phyloP scores from a whole-genome alignment of 345 rosid species.

The Turritis glabra region DNA sequence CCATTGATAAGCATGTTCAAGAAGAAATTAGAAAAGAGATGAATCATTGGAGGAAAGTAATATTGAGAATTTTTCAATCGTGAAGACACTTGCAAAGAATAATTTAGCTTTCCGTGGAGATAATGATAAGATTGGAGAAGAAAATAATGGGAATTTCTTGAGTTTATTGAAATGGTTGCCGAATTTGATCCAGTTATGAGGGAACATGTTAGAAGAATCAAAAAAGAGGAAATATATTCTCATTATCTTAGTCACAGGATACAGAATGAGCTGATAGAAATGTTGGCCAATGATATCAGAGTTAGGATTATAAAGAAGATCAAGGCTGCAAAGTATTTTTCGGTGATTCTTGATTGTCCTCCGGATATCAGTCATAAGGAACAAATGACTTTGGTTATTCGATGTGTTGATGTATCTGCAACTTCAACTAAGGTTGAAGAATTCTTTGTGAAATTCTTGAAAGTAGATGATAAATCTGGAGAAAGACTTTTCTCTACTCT shows the following conservation, averaged over 20 bases:
- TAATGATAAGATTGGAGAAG: neutral
- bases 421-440: neutral
- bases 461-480: neutral
- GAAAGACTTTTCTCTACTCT: too few species aligned
- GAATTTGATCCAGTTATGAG: neutral
- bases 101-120: neutral
- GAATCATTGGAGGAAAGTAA: neutral
- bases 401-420: neutral
- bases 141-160: neutral
- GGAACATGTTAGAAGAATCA: neutral
- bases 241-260: neutral
- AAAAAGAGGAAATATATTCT: neutral
- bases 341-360: neutral
- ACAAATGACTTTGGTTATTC: neutral
- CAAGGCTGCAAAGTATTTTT: neutral
- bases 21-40: too few species aligned
- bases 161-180: neutral
- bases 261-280: neutral
- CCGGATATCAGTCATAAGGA: neutral
- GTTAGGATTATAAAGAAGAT: too few species aligned
- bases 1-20: too few species aligned
- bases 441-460: neutral
- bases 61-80: neutral
- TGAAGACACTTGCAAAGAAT: neutral
- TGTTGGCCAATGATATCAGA: too few species aligned